Evolutionary conservation across 371 early-diverging fungal genomes (phyloP).

Genomic region (Zychaea mexicana): DNA sequence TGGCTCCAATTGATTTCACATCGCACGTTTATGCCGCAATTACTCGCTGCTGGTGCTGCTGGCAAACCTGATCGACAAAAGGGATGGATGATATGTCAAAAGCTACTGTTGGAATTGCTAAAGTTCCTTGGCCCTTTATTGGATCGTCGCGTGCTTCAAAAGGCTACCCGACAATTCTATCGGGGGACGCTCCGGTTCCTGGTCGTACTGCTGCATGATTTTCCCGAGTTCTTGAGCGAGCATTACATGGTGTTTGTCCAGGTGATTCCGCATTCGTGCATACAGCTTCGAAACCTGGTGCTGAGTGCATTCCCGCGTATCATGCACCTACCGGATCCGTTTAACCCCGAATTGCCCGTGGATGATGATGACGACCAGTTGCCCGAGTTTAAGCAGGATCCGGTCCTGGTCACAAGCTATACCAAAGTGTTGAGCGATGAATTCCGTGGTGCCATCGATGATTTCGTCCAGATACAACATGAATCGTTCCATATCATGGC

Average conservation of each 20-base stretch:
- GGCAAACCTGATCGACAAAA: conserved; percentile 26
- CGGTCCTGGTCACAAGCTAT: conserved; percentile 25
- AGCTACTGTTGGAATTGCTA: conserved; percentile 78
- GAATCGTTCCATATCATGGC: conserved; percentile 8
- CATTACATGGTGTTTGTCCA: conserved; percentile 90
- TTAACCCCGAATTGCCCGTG: conserved; percentile 91
- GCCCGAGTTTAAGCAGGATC: conserved; percentile 65
- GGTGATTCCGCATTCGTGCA: conserved; percentile 87
- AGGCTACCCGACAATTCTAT: conserved; percentile 80
- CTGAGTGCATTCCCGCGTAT: conserved; percentile 91
- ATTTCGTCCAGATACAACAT: conserved; percentile 3
- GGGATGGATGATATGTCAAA: conserved; percentile 86
- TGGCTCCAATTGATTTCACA: conserved; percentile 96
- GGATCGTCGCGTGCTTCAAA: conserved; percentile 55
- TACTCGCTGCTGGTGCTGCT: conserved; percentile 44
- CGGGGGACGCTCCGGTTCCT: conserved; percentile 88
- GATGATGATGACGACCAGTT: conserved; percentile 50
- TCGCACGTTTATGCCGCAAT: conserved; percentile 84
- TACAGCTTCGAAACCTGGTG: conserved; percentile 94
- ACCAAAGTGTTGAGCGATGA: conserved; percentile 5
- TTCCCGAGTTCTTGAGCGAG: conserved; percentile 94
- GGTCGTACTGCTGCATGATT: conserved; percentile 93
- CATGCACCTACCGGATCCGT: conserved; percentile 96
- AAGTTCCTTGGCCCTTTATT: conserved; percentile 85
- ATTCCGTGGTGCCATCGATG: conserved; percentile 12